A percentile compares a stretch with the other conserved stretches of the same genome.
Conservation (phyloP, 2,329 filamentous ascomycete species). For the Biscogniauxia sp. region DNA sequence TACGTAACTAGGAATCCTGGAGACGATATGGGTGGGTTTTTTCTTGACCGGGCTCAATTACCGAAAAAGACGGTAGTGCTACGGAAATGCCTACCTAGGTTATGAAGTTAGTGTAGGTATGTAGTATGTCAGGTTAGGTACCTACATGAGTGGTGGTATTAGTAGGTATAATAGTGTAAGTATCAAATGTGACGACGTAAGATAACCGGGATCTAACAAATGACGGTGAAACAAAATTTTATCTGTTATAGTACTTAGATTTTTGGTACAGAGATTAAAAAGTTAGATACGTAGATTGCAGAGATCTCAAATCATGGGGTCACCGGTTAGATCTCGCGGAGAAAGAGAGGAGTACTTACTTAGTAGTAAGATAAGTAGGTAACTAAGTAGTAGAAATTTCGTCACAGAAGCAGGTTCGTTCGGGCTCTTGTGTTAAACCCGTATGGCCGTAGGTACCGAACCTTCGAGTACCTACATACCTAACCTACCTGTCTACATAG, state of each 20-base stretch:
- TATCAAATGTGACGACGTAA: too few relatives aligned
- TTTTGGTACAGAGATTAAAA: background rate
- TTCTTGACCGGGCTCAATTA: background rate
- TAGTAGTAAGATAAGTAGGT: background rate
- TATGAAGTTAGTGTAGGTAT: too few relatives aligned
- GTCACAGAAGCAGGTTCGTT: slow-evolving; percentile 1
- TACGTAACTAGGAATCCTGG: slow-evolving; percentile 3
- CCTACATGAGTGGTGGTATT: too few relatives aligned
- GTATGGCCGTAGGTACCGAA: background rate
- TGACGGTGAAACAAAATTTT: too few relatives aligned
- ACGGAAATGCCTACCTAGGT: background rate
- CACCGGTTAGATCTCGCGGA: background rate
- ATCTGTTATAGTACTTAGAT: too few relatives aligned
- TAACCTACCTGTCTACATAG: too few relatives aligned
- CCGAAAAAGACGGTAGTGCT: background rate
- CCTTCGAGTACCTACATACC: too few relatives aligned
- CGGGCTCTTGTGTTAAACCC: background rate
- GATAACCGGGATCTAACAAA: too few relatives aligned
- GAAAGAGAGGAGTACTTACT: background rate
- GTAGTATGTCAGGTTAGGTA: too few relatives aligned
- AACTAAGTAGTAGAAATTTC: too few relatives aligned
- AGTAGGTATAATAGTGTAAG: too few relatives aligned
- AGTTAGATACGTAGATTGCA: too few relatives aligned
- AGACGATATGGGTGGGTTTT: slow-evolving; percentile 2
- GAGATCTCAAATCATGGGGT: background rate